Percentiles rank a stretch among this genome's conserved stretches.
These are phyloP conservation scores for Quercus lobata DNA, from an alignment of 331 rosid genomes.

Conservation along the genomic window DNA sequence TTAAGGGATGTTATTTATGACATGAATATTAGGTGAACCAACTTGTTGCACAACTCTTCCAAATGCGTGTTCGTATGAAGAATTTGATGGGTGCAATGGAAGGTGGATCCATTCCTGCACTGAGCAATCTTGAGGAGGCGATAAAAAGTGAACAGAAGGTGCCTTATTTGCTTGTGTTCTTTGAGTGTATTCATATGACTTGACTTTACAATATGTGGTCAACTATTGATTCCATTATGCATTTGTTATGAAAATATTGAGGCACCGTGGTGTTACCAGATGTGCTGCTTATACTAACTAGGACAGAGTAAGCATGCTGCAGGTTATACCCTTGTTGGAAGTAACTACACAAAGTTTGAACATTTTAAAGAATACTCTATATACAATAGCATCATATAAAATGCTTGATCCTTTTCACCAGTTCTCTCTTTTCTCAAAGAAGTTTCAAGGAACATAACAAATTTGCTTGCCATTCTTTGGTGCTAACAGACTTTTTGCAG, in stretches of 20 bases:
- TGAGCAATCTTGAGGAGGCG: conserved; percentile 85
- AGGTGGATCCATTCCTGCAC: conserved; percentile 79
- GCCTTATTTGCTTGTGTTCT: conserved; percentile 8
- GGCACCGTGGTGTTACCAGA: background rate
- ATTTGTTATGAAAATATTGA: background rate
- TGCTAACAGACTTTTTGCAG: background rate
- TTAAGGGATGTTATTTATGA: background rate
- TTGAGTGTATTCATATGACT: background rate
- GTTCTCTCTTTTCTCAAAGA: background rate
- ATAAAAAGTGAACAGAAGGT: conserved; percentile 93
- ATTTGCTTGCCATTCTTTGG: background rate
- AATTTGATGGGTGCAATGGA: conserved; percentile 91
- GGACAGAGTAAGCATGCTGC: background rate
- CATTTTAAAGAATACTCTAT: background rate
- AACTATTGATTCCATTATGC: background rate
- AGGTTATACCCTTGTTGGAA: background rate
- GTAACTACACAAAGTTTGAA: background rate
- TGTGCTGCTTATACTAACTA: background rate
- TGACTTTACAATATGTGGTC: background rate
- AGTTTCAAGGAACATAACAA: background rate
- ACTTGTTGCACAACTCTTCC: conserved; percentile 89
- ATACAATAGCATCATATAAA: background rate
- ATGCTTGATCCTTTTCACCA: background rate
- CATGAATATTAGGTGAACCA: conserved; percentile 69
- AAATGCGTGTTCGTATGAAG: conserved; percentile 96